Evolutionary conservation across 1,284 basidiomycete species (phyloP), one percentile per base, ranked within the genome.

Genomic region (Malassezia arunalokei): DNA sequence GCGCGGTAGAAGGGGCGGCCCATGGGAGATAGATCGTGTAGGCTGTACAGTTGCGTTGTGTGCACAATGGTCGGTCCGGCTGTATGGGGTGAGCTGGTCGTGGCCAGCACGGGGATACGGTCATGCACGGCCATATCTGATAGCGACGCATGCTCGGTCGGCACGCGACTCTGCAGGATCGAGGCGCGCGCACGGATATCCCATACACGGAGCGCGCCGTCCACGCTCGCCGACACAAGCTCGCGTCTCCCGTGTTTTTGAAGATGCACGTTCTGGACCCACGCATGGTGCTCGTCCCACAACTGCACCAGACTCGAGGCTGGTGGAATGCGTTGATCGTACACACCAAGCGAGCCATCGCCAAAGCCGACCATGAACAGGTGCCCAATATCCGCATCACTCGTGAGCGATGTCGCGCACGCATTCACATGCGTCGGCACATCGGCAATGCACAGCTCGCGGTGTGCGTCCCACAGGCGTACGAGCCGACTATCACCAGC

Each of bases 391-490:
- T 84, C 81, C 27, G 81, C 80, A 63, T 95, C 90, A 15, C 86
- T 86, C 3, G 81, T 78, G 33, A 99, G 81, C 0, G 85, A 80
- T 0, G 94, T 96, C 4, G 94, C 80, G 45, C 89, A 88, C 59
- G 87, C 86, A 43, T 90, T 86, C 0, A 87, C 84, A 57, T 88
- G 82, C 0, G 94, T 98, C 30, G 86, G 82, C 51, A 96, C 77
- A 65, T 90, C 86, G 75, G 86, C 75, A 32, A 86, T 77, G 65
- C 86, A 83, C 20, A 82, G 81, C 75, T 98, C 92, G 11, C 87
- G 85, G 62, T 88, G 84, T 9, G 90, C 91, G 73, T 98, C 92
- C 94, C 94, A 98, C 1, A 91, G 79, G 47, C 89, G 80, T 54
- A 99, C 84, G 32, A 85, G 83, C 51, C 83, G 82, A 44, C 87